phyloP scores from a whole-genome alignment of 257 asterid species.

The Solanum clarkiae region DNA sequence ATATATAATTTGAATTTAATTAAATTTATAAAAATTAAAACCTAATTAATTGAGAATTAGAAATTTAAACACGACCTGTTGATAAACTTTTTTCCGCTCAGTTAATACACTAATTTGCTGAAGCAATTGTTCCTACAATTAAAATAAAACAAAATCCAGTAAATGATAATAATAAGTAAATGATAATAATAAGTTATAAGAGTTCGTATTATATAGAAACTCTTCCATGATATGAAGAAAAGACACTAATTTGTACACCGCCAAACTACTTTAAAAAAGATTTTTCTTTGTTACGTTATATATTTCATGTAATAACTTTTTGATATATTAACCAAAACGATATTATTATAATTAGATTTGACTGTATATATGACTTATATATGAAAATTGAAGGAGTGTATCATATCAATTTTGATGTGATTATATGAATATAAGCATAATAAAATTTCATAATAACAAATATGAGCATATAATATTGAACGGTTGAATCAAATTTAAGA shows the following conservation, averaged over 20 bases:
- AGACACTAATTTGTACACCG: too few species aligned
- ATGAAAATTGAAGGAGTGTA: too few species aligned
- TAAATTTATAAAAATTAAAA: background rate
- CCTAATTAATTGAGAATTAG: background rate
- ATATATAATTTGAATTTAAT: background rate
- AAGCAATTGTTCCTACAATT: background rate
- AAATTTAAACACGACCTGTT: background rate
- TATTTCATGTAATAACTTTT: too few species aligned
- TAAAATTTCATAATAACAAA: background rate
- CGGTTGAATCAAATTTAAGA: background rate
- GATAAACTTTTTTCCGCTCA: background rate
- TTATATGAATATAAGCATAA: background rate
- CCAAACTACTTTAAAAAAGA: background rate
- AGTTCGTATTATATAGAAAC: too few species aligned
- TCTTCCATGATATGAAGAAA: background rate
- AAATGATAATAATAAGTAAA: too few species aligned
- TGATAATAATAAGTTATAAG: too few species aligned
- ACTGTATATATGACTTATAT: too few species aligned
- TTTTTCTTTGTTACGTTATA: too few species aligned
- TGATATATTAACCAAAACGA: too few species aligned
- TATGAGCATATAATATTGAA: background rate
- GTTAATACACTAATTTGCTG: background rate
- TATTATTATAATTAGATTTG: too few species aligned
- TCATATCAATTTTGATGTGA: too few species aligned
- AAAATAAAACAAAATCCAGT: too few species aligned